Evolutionary conservation across 352 stramenopile species (phyloP), one percentile per base, ranked within the genome.

Genomic region (Globisporangium iwayamae): DNA sequence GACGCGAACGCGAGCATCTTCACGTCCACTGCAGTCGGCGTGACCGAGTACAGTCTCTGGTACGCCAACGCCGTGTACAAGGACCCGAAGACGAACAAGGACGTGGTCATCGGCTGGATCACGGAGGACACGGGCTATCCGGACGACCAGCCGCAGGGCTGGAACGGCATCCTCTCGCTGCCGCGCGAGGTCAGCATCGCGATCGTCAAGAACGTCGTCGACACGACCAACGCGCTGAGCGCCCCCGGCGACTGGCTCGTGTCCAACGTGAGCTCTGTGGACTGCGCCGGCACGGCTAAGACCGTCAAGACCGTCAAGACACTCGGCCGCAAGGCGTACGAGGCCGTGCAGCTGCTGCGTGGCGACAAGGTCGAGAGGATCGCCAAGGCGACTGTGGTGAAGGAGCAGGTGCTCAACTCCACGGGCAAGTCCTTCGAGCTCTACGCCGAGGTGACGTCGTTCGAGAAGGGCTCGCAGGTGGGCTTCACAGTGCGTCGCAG

Each of bases 21-120:
- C 67, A 72, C 65, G 9, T 76, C 81, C 36, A 62, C 69, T 13
- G 88, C 87, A 71, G 81, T 90, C 1, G 81, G 81, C 16, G 67
- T 90, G 30, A 80, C 77, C 22, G 81, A 90, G 62, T 75, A 75
- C 46, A 85, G 76, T 39, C 69, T 85, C 66, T 90, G 81, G 81
- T 90, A 90, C 63, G 81, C 81, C 39, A 87, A 87, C 68, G 80
- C 66, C 56, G 78, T 88, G 51, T 85, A 87, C 75, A 83, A 76
- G 11, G 75, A 90, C 69, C 73, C 81, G 34, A 69, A 78, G 55
- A 77, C 55, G 39, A 71, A 71, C 64, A 87, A 86, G 73, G 30
- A 82, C 28, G 75, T 90, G 10, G 51, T 90, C 25, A 78, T 85
- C 54, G 81, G 78, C 22, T 90, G 81, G 81, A 87, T 88, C 62